Evolutionary conservation across 352 stramenopile genomes (phyloP).

Genomic region (Phytophthora rubi): DNA sequence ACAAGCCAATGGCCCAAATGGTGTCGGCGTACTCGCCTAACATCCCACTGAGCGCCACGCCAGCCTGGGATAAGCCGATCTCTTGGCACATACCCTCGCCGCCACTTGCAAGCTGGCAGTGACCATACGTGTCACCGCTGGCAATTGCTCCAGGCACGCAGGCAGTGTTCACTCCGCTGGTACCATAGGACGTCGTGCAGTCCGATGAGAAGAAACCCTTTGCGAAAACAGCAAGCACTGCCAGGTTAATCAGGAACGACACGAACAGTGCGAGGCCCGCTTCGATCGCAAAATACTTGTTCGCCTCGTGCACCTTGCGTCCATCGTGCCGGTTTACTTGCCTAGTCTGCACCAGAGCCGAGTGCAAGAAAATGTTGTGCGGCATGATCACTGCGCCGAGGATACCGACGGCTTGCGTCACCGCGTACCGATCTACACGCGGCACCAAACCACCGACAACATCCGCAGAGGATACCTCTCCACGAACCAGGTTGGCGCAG

Average conservation of each 20-base stretch:
- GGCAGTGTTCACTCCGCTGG: conserved; percentile 65
- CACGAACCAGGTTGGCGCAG: conserved; percentile 89
- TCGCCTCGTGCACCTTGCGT: conserved; percentile 83
- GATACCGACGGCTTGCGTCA: conserved; percentile 90
- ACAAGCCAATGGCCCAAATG: conserved; percentile 94
- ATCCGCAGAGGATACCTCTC: conserved; percentile 71
- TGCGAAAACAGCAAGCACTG: conserved; percentile 92
- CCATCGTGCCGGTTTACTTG: conserved; percentile 63
- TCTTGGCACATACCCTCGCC: conserved; percentile 76
- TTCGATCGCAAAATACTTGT: conserved; percentile 96
- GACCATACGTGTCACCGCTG: conserved; percentile 52
- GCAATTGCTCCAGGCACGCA: conserved; percentile 69
- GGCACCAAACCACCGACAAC: conserved; percentile 87
- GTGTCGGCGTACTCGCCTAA: conserved; percentile 84
- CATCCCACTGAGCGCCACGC: conserved; percentile 79
- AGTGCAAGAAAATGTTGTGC: conserved; percentile 97
- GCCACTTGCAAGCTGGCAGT: conserved; percentile 67
- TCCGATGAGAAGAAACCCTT: conserved; percentile 92
- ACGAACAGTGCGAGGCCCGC: conserved; percentile 91
- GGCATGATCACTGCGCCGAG: conserved; percentile 97
- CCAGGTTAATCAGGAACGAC: conserved; percentile 96
- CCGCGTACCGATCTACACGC: conserved; percentile 73
- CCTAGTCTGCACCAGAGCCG: conserved; percentile 82
- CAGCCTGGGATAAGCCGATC: conserved; percentile 90
- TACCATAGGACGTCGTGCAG: conserved; percentile 61